These are phyloP conservation scores for Cordyceps farinosa DNA, from an alignment of 2,329 filamentous ascomycete species.

Conservation along the genomic window DNA sequence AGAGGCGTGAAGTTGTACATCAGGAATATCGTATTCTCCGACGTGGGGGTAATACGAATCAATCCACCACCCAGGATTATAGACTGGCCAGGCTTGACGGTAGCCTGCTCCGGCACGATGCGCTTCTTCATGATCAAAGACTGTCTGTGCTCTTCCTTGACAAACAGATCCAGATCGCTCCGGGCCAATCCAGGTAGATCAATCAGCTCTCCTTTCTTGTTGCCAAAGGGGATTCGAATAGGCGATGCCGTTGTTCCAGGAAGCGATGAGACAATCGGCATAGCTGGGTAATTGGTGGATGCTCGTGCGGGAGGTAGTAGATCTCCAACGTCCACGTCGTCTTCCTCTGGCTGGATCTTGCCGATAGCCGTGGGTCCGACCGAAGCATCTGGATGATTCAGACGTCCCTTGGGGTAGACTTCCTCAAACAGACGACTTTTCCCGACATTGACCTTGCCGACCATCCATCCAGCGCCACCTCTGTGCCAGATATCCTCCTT, in stretches of 20 bases:
- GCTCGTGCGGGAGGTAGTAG: conserved; percentile 73
- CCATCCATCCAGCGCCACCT: conserved; percentile 88
- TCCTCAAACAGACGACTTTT: conserved; percentile 89
- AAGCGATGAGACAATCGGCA: conserved; percentile 81
- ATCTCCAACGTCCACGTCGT: conserved; percentile 40
- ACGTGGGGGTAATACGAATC: conserved; percentile 76
- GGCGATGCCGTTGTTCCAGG: conserved; percentile 94
- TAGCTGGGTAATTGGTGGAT: conserved; percentile 72
- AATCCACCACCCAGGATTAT: conserved; percentile 76
- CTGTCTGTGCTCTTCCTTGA: conserved; percentile 61
- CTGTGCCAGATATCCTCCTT: conserved; percentile 82
- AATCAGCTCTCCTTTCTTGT: conserved; percentile 82
- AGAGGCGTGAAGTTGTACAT: conserved; percentile 86
- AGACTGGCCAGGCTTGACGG: conserved; percentile 72
- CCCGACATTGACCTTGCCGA: conserved; percentile 97
- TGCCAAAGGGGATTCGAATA: conserved; percentile 86
- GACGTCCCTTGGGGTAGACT: conserved; percentile 71
- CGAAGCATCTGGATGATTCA: neutral
- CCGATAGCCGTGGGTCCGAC: conserved; percentile 2
- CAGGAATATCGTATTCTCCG: conserved; percentile 61
- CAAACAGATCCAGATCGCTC: conserved; percentile 66
- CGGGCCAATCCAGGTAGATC: conserved; percentile 85
- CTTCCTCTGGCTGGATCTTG: conserved; percentile 12
- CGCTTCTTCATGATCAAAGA: conserved; percentile 76
- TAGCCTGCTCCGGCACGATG: conserved; percentile 67